Percentiles rank a stretch among this genome's conserved stretches.
phyloP scores from a whole-genome alignment of 2,329 filamentous ascomycete genomes.

The Botrytis hyacinthi region DNA sequence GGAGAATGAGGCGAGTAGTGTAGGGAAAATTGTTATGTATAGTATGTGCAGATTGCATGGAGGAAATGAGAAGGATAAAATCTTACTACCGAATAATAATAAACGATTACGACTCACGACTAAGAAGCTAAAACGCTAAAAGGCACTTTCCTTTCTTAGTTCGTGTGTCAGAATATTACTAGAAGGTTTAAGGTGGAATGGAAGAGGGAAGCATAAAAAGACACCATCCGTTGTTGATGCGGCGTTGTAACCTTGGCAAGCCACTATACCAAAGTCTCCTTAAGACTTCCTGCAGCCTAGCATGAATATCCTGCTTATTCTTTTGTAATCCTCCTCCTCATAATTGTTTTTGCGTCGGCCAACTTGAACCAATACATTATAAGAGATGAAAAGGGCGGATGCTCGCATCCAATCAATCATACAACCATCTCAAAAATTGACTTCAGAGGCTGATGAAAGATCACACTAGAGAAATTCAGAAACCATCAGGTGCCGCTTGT shows the following conservation, averaged over 20 bases:
- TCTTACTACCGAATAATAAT: not conserved
- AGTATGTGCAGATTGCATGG: not conserved
- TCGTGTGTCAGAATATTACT: constrained; percentile 22
- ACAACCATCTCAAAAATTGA: not conserved
- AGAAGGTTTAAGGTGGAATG: constrained; percentile 12
- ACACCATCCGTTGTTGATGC: constrained; percentile 16
- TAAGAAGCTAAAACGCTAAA: not conserved
- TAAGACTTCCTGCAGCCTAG: constrained; percentile 20
- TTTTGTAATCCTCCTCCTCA: not conserved
- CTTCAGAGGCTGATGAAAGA: constrained; percentile 12
- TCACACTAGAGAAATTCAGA: constrained; percentile 1
- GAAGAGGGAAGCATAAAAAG: constrained; percentile 9
- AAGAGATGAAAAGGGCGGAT: not conserved
- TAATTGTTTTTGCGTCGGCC: constrained; percentile 4
- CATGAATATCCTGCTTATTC: constrained; percentile 11
- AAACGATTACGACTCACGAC: not conserved
- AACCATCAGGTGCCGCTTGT: constrained; percentile 21
- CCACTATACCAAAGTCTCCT: constrained; percentile 8
- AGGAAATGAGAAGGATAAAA: not conserved
- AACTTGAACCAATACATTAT: constrained; percentile 11
- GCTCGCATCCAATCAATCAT: not conserved
- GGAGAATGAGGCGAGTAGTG: constrained; percentile 7
- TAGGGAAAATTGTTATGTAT: not conserved
- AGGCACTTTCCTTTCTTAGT: constrained; percentile 12
- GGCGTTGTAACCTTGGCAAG: constrained; percentile 14